Base-by-base conservation (phyloP, 2,329 filamentous ascomycete genomes). In the Simplicillium sp. region DNA sequence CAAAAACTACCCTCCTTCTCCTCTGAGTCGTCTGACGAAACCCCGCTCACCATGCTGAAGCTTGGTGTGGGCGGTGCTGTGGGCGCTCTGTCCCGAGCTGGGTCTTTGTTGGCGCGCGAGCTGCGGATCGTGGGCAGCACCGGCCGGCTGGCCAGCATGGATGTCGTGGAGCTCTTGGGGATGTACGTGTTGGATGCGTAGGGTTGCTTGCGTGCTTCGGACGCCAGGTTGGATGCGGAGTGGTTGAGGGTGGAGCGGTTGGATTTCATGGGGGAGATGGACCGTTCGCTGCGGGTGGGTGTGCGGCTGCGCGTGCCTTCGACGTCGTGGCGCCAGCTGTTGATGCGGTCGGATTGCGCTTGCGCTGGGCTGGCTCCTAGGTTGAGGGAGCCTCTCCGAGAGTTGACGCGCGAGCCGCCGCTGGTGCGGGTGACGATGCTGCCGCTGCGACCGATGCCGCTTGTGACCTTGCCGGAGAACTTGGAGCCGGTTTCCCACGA, bases 281-380 rank as follows among this genome's bases (percentile, higher is more conserved):
- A 80, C 11, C 76, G 66, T 45, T 76, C 71, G 42, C 64, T 73
- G n/a, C 65, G 59, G 4, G 60, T 54, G 1, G 68, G 58, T 1
- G 65, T 65, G 20, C 57, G 55, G 17, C 64, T 56, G 13, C 66
- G 58, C 11, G 58, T 62, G 14, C 62, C 60, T 36, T 75, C 72
- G 11, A 80, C 66, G 15, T 71, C 72, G 41, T 94, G 87, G 3
- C 89, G 79, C 90, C 90, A 98, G 38, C 79, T 84, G 48, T 94
- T 73, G 48, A 96, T 96, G 13, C 86, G 77, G 47, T 97, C 90
- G 1, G 82, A 68, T 44, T 60, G 64, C 12, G 52, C 47, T 14
- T 54, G 58, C 12, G 49, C 45, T 2, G 48, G 46, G 12, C 50
- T 58, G 3, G 48, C 48, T 16, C 46, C 51, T n/a, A 60, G 51